A percentile compares a stretch with the other conserved stretches of the same genome.
phyloP scores from a whole-genome alignment of 345 rosid species.

The Populus alba region DNA sequence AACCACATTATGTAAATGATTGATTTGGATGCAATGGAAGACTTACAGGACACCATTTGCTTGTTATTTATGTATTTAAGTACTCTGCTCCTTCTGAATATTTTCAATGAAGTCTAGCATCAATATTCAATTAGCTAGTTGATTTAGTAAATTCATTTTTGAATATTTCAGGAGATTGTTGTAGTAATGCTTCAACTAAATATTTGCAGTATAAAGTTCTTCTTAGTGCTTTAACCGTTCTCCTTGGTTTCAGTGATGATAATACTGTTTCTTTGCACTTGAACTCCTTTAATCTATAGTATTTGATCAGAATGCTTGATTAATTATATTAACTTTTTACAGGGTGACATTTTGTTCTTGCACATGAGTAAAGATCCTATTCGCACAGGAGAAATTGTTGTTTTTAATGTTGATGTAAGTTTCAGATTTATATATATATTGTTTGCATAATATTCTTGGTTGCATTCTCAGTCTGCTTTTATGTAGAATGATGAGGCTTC shows the following conservation, averaged over 20 bases:
- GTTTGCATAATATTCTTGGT: background rate
- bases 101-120: background rate
- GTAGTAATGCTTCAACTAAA: background rate
- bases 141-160: background rate
- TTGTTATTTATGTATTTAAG: background rate
- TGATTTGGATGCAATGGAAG: background rate
- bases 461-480: background rate
- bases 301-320: background rate
- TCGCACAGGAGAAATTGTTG: slow-evolving; percentile 96
- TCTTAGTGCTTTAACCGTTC: background rate
- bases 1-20: background rate
- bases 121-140: background rate
- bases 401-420: slow-evolving; percentile 86
- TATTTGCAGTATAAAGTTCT: background rate
- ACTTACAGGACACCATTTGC: background rate
- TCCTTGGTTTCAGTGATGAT: background rate
- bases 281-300: background rate
- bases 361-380: slow-evolving; percentile 92
- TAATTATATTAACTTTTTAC: slow-evolving; percentile 18
- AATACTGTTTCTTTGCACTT: background rate
- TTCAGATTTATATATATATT: background rate
- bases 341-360: slow-evolving; percentile 96
- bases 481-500: background rate
- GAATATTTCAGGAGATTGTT: background rate
- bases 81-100: background rate